Base-by-base conservation (phyloP, 495 filamentous ascomycete species). In the Tuber borchii region DNA sequence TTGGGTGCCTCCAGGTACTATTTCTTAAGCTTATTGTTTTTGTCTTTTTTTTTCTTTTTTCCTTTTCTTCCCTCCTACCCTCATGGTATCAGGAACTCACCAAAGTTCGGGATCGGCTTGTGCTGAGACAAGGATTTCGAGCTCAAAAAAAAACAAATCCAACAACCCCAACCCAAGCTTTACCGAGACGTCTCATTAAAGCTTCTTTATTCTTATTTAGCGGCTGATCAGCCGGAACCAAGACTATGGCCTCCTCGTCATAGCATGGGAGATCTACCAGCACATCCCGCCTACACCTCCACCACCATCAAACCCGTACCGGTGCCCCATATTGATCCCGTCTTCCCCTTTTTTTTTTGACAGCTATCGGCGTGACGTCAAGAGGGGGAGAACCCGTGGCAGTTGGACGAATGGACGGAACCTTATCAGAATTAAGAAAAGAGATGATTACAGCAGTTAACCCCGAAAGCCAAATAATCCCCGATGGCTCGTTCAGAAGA, bases 161-260 rank as follows among this genome's bases (percentile, higher is more conserved):
- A 65, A 31, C n/a, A 31, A 65, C 48, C 22, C 22, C 56, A n/a
- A 2, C 26, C 10, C 16, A 31, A 65, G n/a, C n/a, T 69, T 79
- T 79, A 79, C 78, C 78, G 78, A 79, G 76, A 34, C 73, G 69
- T 56, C 65, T 56, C 76, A 70, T 78, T 71, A 46, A 73, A 26
- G 56, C 26, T 65, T 65, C 56, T 65, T 65, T 65, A 65, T 65
- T 31, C 26, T 65, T 65, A 70, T 77, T 79, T 79, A 77, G 78
- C 76, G 45, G 43, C 70, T 78, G 78, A 79, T 79, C 78, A 71
- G 70, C 73, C 69, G 73, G 76, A 79, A 79, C 78, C 78, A 73
- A 79, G 78, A 65, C 56, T 79, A 78, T 79, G 73, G 73, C 77
- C 51, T 79, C 76, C 76, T 73, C 76, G 77, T 79, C 78, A 79